Conservation (phyloP, 192 early-diverging fungal genomes). For the Tieghemiomyces parasiticus region DNA sequence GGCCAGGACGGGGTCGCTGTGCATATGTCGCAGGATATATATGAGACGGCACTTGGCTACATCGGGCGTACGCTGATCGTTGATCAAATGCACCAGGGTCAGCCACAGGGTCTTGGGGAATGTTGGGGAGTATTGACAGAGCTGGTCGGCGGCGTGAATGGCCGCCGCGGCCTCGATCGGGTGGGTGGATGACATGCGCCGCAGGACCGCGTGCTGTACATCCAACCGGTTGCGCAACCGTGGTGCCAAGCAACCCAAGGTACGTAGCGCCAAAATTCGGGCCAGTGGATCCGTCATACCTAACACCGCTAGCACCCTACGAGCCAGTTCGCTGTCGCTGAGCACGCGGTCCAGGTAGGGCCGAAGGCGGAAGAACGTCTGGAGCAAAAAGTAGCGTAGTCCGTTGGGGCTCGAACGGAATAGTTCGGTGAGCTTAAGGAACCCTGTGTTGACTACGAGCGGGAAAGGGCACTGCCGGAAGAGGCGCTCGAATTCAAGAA, state of each 20-base stretch:
- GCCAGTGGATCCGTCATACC: slow-evolving; percentile 33
- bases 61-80: slow-evolving; percentile 16
- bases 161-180: slow-evolving; percentile 29
- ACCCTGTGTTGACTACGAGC: slow-evolving; percentile 28
- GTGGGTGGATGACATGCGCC: slow-evolving; percentile 26
- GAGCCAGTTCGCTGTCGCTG: slow-evolving; percentile 26
- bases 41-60: slow-evolving; percentile 4
- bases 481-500: slow-evolving; percentile 29
- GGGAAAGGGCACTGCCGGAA: slow-evolving; percentile 34
- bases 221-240: slow-evolving; percentile 28
- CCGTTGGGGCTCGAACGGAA: slow-evolving; percentile 26
- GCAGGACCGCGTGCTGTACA: slow-evolving; percentile 30
- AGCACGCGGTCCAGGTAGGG: slow-evolving; percentile 24
- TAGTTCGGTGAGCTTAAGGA: slow-evolving; percentile 32
- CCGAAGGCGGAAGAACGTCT: slow-evolving; percentile 23
- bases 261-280: slow-evolving; percentile 25
- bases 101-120: slow-evolving; percentile 29
- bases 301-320: slow-evolving; percentile 26
- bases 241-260: slow-evolving; percentile 26
- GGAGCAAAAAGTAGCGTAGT: slow-evolving; percentile 29
- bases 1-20: slow-evolving; percentile 2
- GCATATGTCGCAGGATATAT: slow-evolving; percentile 7
- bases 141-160: slow-evolving; percentile 24
- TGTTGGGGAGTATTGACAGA: slow-evolving; percentile 27
- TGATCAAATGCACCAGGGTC: slow-evolving; percentile 22